Evolutionary conservation across 192 early-diverging fungal genomes (phyloP), one percentile per base, ranked within the genome.

Genomic region (Coemansia reversa): DNA sequence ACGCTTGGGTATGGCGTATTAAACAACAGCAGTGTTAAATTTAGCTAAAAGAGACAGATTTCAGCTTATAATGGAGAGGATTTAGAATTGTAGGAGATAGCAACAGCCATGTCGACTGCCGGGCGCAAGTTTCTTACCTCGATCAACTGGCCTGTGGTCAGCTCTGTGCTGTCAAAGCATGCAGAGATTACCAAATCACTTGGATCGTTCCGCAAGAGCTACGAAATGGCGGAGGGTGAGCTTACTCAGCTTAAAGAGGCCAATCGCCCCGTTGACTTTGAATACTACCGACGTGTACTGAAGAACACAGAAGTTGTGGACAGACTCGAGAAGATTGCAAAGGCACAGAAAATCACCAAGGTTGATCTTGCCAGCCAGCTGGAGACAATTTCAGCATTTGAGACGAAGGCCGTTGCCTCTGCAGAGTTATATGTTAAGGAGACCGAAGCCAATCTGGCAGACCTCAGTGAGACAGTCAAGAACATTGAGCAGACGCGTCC

Each of bases 401-500:
- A 93, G 76, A 75, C 83, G 58, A 91, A 91, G 84, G 90, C 92
- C 29, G 88, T 80, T 51, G 53, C 72, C 8, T 70, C 77, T 23
- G 97, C 97, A 56, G 74, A 96, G 82, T 86, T 84, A 50, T 97
- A 94, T 28, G 91, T 88, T 58, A 70, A 86, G 65, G 90, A 92
- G 84, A 89, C 96, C 63, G 88, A 91, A 69, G 84, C 81, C 18
- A 93, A 96, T 81, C 83, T 98, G 45, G 77, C 79, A 23, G 94
- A 97, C 65, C 88, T 98, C 51, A 86, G 91, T 64, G 90, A 85
- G 60, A 93, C 96, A 50, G 83, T 97, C 53, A 89, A 76, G 73
- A 94, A 97, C 86, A 98, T 98, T 63, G 93, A 98, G 70, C 83
- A 83, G 55, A 90, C 97, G 25, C 89, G 97, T 63, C 97, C 97